Base-by-base conservation (phyloP, 345 rosid genomes). In the Aurinia saxatilis region DNA sequence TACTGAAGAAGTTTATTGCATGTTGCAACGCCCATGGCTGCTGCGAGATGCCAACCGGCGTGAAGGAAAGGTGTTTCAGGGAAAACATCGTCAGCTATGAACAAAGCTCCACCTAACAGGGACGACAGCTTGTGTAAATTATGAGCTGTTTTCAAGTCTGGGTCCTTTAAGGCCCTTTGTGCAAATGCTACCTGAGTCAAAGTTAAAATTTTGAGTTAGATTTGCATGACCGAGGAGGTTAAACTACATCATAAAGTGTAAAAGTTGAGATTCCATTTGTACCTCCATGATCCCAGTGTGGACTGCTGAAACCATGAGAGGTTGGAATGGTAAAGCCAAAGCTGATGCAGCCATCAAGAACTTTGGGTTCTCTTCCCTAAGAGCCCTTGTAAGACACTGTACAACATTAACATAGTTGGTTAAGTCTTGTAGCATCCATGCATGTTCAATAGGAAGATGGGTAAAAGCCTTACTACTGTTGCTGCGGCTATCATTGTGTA, bases 241-340 rank as follows among this genome's bases (percentile, higher is more conserved):
- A 16, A n/a, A 3, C 4, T 9, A 12, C 21, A 17, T 11, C 33
- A 17, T 11, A 14, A 37, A 31, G n/a, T 49, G 34, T 4, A 7
- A 10, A 29, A 55, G 50, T 8, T 27, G 60, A 56, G 41, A 8
- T 36, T 15, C 25, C 8, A 21, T 21, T n/a, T 30, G 63, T 72
- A 88, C 96, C 99, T 89, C 95, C 99, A 89, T 87, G 84, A 93
- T 81, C 61, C 98, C 99, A 25, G 96, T 79, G 75, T 89, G 99
- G 69, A 89, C 64, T 13, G 85, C 96, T 36, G 99, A 87, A 50
- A 93, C 99, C 86, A 93, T 81, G 38, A 87, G 78, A 17, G 99
- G 99, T 71, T 93, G 97, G 68, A 93, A 65, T 3, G 97, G 75
- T 48, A 71, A 63, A 35, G 85, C 62, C 38, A 83, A 73, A 13